phyloP scores from a whole-genome alignment of 805 yeast species.

The Zygosaccharomyces bailii region DNA sequence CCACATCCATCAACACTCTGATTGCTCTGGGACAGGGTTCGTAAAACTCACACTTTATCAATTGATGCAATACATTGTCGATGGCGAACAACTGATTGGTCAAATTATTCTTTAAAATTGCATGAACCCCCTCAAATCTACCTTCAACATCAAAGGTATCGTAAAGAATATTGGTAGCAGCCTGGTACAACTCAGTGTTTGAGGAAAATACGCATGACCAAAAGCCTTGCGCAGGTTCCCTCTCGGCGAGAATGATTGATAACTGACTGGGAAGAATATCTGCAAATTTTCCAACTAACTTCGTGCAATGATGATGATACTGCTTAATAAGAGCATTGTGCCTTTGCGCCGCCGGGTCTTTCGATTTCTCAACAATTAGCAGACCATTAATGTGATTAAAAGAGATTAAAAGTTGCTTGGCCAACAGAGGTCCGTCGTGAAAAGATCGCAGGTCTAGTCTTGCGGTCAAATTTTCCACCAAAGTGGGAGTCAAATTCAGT shows the following conservation, averaged over 20 bases:
- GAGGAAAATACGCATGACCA: constrained; percentile 76
- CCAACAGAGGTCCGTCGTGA: constrained; percentile 33
- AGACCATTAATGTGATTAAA: constrained; percentile 35
- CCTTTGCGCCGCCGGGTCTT: constrained; percentile 18
- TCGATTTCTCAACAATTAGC: constrained; percentile 23
- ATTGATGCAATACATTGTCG: constrained; percentile 42
- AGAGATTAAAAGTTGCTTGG: constrained; percentile 30
- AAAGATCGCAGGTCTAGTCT: constrained; percentile 28
- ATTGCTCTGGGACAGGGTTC: constrained; percentile 77
- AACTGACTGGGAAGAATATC: constrained; percentile 40
- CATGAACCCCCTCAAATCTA: constrained; percentile 68
- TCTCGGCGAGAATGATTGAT: constrained; percentile 39
- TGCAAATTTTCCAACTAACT: constrained; percentile 39
- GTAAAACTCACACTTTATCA: constrained; percentile 48
- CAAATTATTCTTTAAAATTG: constrained; percentile 46
- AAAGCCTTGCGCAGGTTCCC: constrained; percentile 53
- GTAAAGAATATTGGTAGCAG: constrained; percentile 66
- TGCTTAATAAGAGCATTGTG: constrained; percentile 31
- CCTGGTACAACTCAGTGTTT: constrained; percentile 53
- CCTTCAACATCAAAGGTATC: constrained; percentile 80
- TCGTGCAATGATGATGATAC: constrained; percentile 33
- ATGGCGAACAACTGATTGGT: constrained; percentile 48
- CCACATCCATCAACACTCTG: constrained; percentile 69
- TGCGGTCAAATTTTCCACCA: constrained; percentile 32
- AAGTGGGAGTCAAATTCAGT: constrained; percentile 31